A percentile compares a stretch with the other conserved stretches of the same genome.
Evolutionary conservation across 2,329 filamentous ascomycete species (phyloP).

Genomic region (Fusarium xyrophilum): DNA sequence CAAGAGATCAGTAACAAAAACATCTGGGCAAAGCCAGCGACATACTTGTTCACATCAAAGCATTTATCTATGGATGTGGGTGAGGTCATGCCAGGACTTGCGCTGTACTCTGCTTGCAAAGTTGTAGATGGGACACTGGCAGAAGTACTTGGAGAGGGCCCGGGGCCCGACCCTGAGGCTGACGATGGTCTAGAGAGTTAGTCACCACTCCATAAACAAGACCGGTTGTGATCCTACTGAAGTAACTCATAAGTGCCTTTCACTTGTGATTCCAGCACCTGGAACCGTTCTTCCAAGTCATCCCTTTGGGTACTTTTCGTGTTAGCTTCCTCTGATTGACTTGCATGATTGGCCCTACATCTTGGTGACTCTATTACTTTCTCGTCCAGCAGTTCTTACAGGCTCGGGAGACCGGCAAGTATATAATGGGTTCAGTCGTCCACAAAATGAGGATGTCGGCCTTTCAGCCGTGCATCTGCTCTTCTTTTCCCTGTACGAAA

Average conservation of each 20-base stretch:
- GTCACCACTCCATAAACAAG: fast-evolving
- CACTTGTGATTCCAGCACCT: neutral
- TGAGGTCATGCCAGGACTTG: neutral
- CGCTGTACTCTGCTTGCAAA: neutral
- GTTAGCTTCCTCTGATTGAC: neutral
- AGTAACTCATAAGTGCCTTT: conserved; percentile 7
- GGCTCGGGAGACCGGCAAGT: neutral
- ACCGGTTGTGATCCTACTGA: no score
- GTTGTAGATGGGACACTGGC: neutral
- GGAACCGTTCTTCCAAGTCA: neutral
- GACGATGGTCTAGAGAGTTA: neutral
- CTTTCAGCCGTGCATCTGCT: conserved; percentile 8
- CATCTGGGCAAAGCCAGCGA: fast-evolving
- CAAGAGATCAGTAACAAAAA: fast-evolving
- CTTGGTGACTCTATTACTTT: neutral
- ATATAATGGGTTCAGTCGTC: neutral
- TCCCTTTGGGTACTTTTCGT: neutral
- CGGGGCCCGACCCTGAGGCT: neutral
- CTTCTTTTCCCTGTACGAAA: neutral
- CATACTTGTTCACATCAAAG: neutral
- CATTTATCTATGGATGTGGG: neutral
- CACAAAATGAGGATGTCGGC: conserved; percentile 11
- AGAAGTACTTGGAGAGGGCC: neutral
- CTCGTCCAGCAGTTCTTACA: neutral
- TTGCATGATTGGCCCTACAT: fast-evolving